Percentiles rank a stretch among this genome's conserved stretches.
phyloP scores from a whole-genome alignment of 345 rosid species.

The Hypericum androsaemum region DNA sequence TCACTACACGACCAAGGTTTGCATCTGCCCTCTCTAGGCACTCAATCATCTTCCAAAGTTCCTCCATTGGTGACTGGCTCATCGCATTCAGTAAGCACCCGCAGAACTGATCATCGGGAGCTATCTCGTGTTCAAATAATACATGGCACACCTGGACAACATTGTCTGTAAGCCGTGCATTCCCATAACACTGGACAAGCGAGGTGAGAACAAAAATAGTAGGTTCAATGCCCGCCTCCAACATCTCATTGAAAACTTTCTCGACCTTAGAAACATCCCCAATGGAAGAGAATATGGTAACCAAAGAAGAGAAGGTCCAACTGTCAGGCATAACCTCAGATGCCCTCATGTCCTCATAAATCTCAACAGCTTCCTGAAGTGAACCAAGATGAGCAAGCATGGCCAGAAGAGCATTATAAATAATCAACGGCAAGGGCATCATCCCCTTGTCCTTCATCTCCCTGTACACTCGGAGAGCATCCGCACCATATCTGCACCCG shows the following conservation, averaged over 20 bases:
- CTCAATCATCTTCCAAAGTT: constrained; percentile 44
- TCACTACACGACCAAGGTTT: constrained; percentile 64
- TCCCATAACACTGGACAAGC: constrained; percentile 88
- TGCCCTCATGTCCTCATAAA: constrained; percentile 62
- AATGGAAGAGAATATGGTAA: constrained; percentile 66
- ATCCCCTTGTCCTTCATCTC: constrained; percentile 78
- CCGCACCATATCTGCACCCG: constrained; percentile 68
- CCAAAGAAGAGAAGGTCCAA: constrained; percentile 86
- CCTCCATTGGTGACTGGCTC: constrained; percentile 67
- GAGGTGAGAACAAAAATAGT: constrained; percentile 82
- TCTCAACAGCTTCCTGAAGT: constrained; percentile 53
- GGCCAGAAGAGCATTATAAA: constrained; percentile 74
- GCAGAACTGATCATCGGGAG: constrained; percentile 76
- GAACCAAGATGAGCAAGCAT: constrained; percentile 86
- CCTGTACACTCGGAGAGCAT: constrained; percentile 51
- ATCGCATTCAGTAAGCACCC: constrained; percentile 82
- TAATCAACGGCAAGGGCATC: constrained; percentile 38
- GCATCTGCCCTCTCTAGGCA: constrained; percentile 73
- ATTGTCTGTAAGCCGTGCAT: constrained; percentile 58
- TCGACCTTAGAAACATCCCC: constrained; percentile 77
- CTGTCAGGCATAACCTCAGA: constrained; percentile 60
- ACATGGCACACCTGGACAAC: constrained; percentile 57
- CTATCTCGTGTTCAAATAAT: constrained; percentile 44
- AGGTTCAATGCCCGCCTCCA: constrained; percentile 73
- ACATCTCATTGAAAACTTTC: constrained; percentile 58